These are phyloP conservation scores for Aspergillus amoenus DNA, from an alignment of 2,329 filamentous ascomycete species.

Conservation along the genomic window DNA sequence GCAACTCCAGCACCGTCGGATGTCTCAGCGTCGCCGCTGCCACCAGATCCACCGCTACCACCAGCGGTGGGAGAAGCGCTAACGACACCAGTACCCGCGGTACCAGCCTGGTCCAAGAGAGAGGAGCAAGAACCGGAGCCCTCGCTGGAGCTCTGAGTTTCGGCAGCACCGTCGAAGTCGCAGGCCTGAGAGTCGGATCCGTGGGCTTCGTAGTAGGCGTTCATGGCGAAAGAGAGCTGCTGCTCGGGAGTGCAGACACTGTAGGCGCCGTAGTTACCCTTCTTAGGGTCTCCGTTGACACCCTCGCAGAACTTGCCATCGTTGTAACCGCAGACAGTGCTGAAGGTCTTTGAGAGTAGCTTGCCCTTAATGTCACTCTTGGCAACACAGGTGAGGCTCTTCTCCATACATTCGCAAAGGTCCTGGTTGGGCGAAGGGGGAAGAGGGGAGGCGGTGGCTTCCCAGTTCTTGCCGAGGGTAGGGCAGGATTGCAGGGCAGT, in stretches of 20 bases:
- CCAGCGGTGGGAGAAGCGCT: slow-evolving; percentile 33
- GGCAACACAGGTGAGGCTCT: slow-evolving; percentile 68
- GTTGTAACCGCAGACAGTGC: slow-evolving; percentile 40
- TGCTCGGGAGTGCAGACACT: slow-evolving; percentile 43
- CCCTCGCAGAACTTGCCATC: slow-evolving; percentile 35
- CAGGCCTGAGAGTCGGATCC: slow-evolving; percentile 39
- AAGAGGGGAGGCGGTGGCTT: slow-evolving; percentile 61
- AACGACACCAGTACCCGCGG: slow-evolving; percentile 37
- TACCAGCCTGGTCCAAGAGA: slow-evolving; percentile 39
- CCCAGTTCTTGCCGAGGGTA: slow-evolving; percentile 62
- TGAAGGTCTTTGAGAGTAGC: slow-evolving; percentile 69
- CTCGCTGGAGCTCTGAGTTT: slow-evolving; percentile 30
- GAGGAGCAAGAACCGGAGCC: slow-evolving; percentile 35
- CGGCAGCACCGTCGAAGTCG: slow-evolving; percentile 43
- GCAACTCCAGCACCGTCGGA: slow-evolving; percentile 30
- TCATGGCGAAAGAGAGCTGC: slow-evolving; percentile 44
- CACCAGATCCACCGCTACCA: slow-evolving; percentile 10
- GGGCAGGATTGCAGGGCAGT: slow-evolving; percentile 70
- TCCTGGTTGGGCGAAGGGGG: slow-evolving; percentile 76
- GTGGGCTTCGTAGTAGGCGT: slow-evolving; percentile 44
- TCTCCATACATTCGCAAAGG: slow-evolving; percentile 82
- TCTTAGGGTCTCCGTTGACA: slow-evolving; percentile 40
- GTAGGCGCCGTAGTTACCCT: slow-evolving; percentile 46
- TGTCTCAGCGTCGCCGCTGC: slow-evolving; percentile 4
- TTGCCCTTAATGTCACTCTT: slow-evolving; percentile 55